A percentile compares a stretch with the other conserved stretches of the same genome.
Conservation (phyloP, 495 filamentous ascomycete species). For the Trichoderma reesei region DNA sequence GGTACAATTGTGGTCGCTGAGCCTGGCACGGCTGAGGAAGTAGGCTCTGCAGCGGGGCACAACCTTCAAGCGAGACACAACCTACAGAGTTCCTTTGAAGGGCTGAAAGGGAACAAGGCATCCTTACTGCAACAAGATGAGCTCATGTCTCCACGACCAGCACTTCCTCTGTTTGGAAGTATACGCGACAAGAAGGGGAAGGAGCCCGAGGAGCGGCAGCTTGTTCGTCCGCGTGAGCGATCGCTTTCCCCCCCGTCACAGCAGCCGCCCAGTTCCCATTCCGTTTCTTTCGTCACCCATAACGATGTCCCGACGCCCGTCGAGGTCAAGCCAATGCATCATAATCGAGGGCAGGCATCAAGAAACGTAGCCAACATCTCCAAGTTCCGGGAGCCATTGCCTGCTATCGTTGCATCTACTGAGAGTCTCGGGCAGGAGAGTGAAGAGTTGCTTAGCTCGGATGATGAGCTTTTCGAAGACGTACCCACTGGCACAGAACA, state of each 20-base stretch:
- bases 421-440: conserved; percentile 50
- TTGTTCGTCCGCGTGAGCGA: conserved; percentile 39
- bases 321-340: conserved; percentile 52
- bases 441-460: conserved; percentile 28
- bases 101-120: conserved; percentile 38
- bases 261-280: conserved; percentile 13
- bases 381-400: conserved; percentile 46
- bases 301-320: conserved; percentile 39
- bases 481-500: background rate
- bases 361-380: conserved; percentile 38
- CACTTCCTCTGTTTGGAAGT: conserved; percentile 77
- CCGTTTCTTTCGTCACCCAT: conserved; percentile 20
- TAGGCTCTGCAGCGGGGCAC: conserved; percentile 36
- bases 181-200: conserved; percentile 46
- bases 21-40: conserved; percentile 42
- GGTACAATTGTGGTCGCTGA: conserved; percentile 45
- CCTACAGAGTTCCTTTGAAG: conserved; percentile 45
- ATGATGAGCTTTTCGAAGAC: conserved; percentile 14
- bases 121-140: conserved; percentile 49
- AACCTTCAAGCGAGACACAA: conserved; percentile 45
- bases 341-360: conserved; percentile 42
- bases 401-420: conserved; percentile 55
- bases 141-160: conserved; percentile 64
- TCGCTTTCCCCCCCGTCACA: conserved; percentile 19
- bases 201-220: conserved; percentile 35